Evolutionary conservation across 371 early-diverging fungal genomes (phyloP), one percentile per base, ranked within the genome.

Genomic region (Mortierella sp.): DNA sequence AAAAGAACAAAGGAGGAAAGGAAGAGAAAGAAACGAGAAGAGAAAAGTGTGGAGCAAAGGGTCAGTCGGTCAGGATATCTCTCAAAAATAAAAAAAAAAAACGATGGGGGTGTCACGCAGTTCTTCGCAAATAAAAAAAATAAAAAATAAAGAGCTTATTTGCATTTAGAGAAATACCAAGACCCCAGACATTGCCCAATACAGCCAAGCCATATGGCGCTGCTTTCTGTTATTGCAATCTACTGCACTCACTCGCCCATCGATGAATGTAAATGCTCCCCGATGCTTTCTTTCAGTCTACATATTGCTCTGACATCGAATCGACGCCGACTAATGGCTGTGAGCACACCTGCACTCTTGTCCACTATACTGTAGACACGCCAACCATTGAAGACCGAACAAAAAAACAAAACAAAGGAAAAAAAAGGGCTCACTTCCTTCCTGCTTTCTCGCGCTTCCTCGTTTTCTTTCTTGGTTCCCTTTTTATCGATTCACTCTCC

Each of bases 21-120:
- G 54, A 41, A 35, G 68, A 43, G 49, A 44, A 68, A 46, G 49
- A n/a, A 41, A 41, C 27, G 21, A 55, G 24, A 43, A 70, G 41
- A 51, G 38, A 48, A 55, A 70, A 71, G 70, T 18, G 44, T 29
- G 49, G 72, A 72, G 56, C 54, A n/a, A 21, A 27, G 44, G 6
- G 11, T 38, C 38, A 5, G 76, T 32, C 65, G 44, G 63, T 7
- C 60, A 21, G 8, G 24, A 56, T 56, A 27, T 21, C 21, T 14
- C 35, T 12, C 27, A 7, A 46, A 41, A 51, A 51, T 35, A 24
- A 38, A n/a, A 41, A 56, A 73, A 24, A 74, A 56, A 43, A 55
- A 56, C 38, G 74, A 16, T 65, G 41, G 68, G 68, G 68, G 68
- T 65, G 68, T 65, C 68, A 65, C 68, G 68, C 68, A 65, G 38